Evolutionary conservation across 768 basidiomycete species (phyloP), one percentile per base, ranked within the genome.

Genomic region (Pleurotus citrinopileatus): DNA sequence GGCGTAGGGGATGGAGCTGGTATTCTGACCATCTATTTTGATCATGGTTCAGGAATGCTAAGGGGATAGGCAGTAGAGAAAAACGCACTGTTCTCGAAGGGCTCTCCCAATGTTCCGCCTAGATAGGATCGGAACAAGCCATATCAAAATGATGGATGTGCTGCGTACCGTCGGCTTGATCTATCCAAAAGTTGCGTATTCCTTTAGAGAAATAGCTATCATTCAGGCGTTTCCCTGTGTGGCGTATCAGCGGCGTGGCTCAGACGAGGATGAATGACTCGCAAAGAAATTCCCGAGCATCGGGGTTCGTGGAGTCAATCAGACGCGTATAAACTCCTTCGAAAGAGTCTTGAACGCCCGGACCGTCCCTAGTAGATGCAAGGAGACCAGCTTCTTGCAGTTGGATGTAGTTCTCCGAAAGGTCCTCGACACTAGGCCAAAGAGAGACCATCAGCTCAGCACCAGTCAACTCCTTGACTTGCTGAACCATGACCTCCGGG

Each of bases 381-480:
- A 72, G 54, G 19, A 70, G 53, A 3, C 69, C 70, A 25, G 67
- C 52, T 46, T 65, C 53, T 52, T 70, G 69, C 32, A 70, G 55
- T 5, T 61, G 54, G 5, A 67, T 52, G 52, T 72, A 72, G 45
- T 72, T 72, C 32, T 57, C 62, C 3, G 70, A 72, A n/a, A 67
- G 53, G 52, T 70, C 70, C 55, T 72, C 70, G 19, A 72, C 68
- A 45, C 69, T 70, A 2, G 70, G 70, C 70, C 70, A 72, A 28
- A 72, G 59, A 7, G 70, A 72, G 6, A 70, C 70, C 70, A 72
- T 72, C 64, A 72, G 65, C 54, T 72, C 69, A 8, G 70, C 70
- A 1, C 70, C 70, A 8, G 70, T 72, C 27, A 70, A 61, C 4
- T 56, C 58, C 51, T 70, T 72, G 27, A 70, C 70, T 47, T 64